Evolutionary conservation across 169 alveolate species (phyloP), one percentile per base, ranked within the genome.

Genomic region (Blepharisma undulans): DNA sequence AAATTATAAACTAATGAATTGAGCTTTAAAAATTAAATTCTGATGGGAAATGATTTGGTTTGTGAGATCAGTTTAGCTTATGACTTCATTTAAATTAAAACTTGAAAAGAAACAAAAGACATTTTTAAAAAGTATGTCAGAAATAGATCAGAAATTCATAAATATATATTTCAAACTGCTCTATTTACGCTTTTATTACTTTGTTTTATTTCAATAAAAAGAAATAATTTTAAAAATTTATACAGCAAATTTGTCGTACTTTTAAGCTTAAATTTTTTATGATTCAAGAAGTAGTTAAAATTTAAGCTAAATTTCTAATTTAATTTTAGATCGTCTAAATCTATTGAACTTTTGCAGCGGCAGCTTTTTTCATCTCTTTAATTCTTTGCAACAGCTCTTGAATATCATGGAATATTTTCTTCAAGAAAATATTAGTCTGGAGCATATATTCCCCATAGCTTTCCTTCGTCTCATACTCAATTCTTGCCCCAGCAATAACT

Each of bases 391-490:
- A 78, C 7, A 82, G 89, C 22, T 10, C 48, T 36, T 32, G 27
- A 33, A 60, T 82, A 22, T 82, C 78, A n/a, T 82, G 33, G 89
- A 82, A 82, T 4, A 82, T 60, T 59, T 60, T 60, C 60, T 82
- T 34, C 25, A 19, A 32, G 76, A 82, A 48, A 48, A 19, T 59
- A 22, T 22, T 36, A 30, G 60, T 72, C 48, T 48, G 33, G 1
- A 82, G 76, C 89, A 82, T 82, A 30, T 36, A 82, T 60, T 82
- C 89, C 2, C 89, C 89, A 30, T 82, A 82, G 14, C 60, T 30
- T 36, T 82, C 89, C 60, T 82, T 82, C 10, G 74, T 25, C 22
- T 33, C 48, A 30, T 82, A 82, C 71, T 82, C 89, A 82, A 25
- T 30, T 27, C n/a, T 36, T 21, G 89, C 29, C 12, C 60, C 60